These are phyloP conservation scores for Fusarium haematococcum DNA, from an alignment of 2,329 filamentous ascomycete species.

Conservation along the genomic window DNA sequence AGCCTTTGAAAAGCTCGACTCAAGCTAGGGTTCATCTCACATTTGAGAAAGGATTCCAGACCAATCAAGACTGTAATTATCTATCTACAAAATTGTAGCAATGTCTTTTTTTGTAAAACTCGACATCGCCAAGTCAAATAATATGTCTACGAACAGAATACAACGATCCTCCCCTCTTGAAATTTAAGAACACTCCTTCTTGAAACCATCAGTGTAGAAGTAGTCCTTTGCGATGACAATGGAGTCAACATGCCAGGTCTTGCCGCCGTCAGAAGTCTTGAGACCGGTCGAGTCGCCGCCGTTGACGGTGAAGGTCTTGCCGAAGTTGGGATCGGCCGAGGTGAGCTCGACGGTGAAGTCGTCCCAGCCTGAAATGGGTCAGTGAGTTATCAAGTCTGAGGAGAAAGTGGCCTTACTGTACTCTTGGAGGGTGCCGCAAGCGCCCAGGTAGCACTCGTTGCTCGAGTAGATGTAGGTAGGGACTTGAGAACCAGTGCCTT, in stretches of 20 bases:
- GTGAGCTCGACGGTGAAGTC: not conserved
- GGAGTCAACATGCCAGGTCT: not conserved
- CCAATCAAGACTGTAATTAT: not conserved
- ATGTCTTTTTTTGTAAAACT: not conserved
- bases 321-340: not conserved
- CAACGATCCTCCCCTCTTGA: not conserved
- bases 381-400: too few relatives aligned
- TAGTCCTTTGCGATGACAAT: slow-evolving; percentile 1
- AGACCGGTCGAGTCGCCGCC: not conserved
- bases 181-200: not conserved
- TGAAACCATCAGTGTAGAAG: not conserved
- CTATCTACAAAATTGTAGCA: not conserved
- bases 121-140: not conserved
- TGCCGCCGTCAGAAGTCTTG: not conserved
- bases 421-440: slow-evolving; percentile 7
- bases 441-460: slow-evolving; percentile 15
- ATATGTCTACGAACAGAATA: not conserved
- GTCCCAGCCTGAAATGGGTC: not conserved
- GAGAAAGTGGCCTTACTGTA: not conserved
- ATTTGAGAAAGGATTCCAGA: not conserved
- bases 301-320: not conserved
- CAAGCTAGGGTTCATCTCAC: not conserved
- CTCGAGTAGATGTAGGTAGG: slow-evolving; percentile 14
- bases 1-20: not conserved
- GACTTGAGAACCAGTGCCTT: not conserved